Evolutionary conservation across 441 rosid genomes (phyloP).

Genomic region (Syzygium malaccense): DNA sequence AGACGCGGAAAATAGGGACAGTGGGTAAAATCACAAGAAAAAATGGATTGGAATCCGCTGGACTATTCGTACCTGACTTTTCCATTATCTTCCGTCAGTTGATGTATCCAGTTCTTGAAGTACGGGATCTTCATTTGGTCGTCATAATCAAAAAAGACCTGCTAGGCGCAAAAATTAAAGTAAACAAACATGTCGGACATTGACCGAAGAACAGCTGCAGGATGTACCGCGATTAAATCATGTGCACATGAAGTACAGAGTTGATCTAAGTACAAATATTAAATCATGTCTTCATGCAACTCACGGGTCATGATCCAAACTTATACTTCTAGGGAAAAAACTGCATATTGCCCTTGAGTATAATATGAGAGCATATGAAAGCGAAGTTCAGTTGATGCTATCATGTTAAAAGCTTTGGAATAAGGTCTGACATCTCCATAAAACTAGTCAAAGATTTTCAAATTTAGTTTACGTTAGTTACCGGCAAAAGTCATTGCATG

Average conservation of each 20-base stretch:
- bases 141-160: slow-evolving; percentile 65
- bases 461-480: neutral
- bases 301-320: neutral
- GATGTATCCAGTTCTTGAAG: slow-evolving; percentile 28
- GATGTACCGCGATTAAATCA: neutral
- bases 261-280: neutral
- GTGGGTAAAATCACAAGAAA: neutral
- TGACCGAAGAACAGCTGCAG: neutral
- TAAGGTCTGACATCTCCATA: neutral
- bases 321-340: neutral
- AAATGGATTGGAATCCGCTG: neutral
- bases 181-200: neutral
- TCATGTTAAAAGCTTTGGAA: neutral
- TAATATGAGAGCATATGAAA: neutral
- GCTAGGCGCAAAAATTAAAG: neutral
- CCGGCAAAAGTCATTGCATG: neutral
- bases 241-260: neutral
- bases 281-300: neutral
- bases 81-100: slow-evolving; percentile 15
- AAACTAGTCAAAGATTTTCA: neutral
- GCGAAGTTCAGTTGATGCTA: neutral
- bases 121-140: slow-evolving; percentile 71
- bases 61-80: slow-evolving; percentile 31
- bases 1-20: neutral
- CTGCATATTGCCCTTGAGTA: neutral